These are phyloP conservation scores for Saccharomyces pastorianus DNA, from an alignment of 1,139 yeast species.

Conservation along the genomic window DNA sequence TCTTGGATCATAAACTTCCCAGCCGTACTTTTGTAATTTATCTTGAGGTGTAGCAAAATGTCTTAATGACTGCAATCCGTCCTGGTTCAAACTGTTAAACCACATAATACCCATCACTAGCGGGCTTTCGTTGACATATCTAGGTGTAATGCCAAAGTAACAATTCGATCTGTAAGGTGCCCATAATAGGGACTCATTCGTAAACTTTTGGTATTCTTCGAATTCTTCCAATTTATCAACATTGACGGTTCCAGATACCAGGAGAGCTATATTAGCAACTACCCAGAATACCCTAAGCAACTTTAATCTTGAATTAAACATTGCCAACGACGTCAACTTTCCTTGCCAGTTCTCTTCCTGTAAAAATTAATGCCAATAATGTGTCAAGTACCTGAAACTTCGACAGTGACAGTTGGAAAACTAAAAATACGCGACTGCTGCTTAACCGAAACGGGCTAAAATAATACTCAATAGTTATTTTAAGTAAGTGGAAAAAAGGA, in stretches of 20 bases:
- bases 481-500: background rate
- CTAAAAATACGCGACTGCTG: background rate
- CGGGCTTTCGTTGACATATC: constrained; percentile 54
- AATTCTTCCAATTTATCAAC: constrained; percentile 11
- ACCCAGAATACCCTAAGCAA: background rate
- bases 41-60: constrained; percentile 66
- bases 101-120: constrained; percentile 81
- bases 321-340: background rate
- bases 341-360: background rate
- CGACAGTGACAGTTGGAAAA: too few relatives aligned
- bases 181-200: constrained; percentile 57
- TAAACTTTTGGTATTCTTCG: constrained; percentile 16
- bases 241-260: background rate
- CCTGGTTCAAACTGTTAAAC: constrained; percentile 60
- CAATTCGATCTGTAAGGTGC: constrained; percentile 88
- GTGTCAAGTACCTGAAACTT: background rate
- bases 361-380: background rate
- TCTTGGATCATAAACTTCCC: constrained; percentile 84
- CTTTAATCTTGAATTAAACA: background rate
- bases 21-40: constrained; percentile 72
- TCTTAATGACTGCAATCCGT: constrained; percentile 54
- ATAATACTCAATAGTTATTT: background rate
- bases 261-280: background rate
- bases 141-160: constrained; percentile 79
- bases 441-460: background rate